These are phyloP conservation scores for Populus hybrid DNA, from an alignment of 441 rosid genomes.

Conservation along the genomic window DNA sequence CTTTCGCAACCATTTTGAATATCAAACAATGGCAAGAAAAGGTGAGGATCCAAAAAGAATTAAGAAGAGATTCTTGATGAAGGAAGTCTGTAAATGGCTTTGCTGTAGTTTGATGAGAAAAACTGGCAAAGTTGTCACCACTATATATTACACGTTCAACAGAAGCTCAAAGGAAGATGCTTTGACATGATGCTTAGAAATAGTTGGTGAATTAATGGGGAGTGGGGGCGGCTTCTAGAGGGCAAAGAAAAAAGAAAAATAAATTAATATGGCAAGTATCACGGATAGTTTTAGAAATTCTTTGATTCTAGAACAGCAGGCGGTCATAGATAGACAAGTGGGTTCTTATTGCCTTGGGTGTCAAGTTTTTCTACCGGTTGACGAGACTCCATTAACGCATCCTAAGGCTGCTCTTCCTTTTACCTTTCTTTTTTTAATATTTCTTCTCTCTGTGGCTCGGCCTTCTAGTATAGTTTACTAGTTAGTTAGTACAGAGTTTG, in stretches of 20 bases:
- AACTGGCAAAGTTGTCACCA: neutral
- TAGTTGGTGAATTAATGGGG: neutral
- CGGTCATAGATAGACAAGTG: neutral
- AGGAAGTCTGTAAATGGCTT: neutral
- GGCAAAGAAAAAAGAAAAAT: neutral
- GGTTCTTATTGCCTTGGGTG: neutral
- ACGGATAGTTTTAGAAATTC: too few relatives aligned
- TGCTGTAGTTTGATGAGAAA: neutral
- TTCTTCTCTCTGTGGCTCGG: neutral
- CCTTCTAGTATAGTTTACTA: neutral
- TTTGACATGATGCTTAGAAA: neutral
- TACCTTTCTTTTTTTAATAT: too few relatives aligned
- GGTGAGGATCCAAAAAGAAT: neutral
- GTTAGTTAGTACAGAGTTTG: neutral
- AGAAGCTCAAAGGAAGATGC: neutral
- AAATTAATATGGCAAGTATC: neutral
- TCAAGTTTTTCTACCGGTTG: neutral
- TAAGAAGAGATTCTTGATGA: neutral
- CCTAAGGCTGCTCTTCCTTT: too few relatives aligned
- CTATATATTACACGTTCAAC: neutral
- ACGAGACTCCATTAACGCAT: neutral
- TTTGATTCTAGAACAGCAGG: slow-evolving; percentile 4
- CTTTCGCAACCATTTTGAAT: neutral
- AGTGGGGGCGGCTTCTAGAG: neutral
- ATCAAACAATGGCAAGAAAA: neutral